phyloP scores from a whole-genome alignment of 495 filamentous ascomycete genomes.

The Penicillium alfredii region DNA sequence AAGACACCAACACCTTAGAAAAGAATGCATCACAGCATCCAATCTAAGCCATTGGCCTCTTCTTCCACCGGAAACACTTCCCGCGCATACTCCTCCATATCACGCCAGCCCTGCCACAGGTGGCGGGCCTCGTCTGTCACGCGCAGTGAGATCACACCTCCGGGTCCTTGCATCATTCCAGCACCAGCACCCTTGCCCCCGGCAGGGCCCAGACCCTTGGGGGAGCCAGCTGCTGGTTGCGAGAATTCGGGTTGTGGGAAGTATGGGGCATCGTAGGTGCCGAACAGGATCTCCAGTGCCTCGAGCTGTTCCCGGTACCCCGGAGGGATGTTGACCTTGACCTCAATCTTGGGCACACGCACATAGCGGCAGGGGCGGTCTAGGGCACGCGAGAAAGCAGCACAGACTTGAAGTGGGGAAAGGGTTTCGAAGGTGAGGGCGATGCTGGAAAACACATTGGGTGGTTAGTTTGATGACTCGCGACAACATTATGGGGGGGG shows the following conservation, averaged over 20 bases:
- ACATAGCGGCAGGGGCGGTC: conserved; percentile 71
- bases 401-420: conserved; percentile 74
- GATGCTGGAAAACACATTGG: conserved; percentile 67
- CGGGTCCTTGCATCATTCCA: conserved; percentile 51
- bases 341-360: conserved; percentile 64
- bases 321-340: conserved; percentile 77
- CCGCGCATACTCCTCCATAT: conserved; percentile 90
- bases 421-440: conserved; percentile 89
- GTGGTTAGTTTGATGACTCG: too few species aligned
- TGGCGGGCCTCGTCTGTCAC: conserved; percentile 67
- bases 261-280: conserved; percentile 57
- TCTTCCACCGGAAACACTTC: conserved; percentile 96
- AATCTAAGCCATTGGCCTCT: conserved; percentile 82
- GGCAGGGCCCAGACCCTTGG: conserved; percentile 50
- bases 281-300: conserved; percentile 58
- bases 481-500: conserved; percentile 3
- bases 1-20: conserved; percentile 3
- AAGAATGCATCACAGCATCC: conserved; percentile 59
- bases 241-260: conserved; percentile 51
- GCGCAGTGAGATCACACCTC: conserved; percentile 46
- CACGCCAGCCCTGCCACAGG: conserved; percentile 85
- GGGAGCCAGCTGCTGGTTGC: conserved; percentile 39
- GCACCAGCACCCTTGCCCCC: conserved; percentile 58
- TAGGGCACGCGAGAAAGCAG: conserved; percentile 70
- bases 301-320: conserved; percentile 89